phyloP scores from a whole-genome alignment of 163 green algal species.

The Chlamydomonas reinhardtii region DNA sequence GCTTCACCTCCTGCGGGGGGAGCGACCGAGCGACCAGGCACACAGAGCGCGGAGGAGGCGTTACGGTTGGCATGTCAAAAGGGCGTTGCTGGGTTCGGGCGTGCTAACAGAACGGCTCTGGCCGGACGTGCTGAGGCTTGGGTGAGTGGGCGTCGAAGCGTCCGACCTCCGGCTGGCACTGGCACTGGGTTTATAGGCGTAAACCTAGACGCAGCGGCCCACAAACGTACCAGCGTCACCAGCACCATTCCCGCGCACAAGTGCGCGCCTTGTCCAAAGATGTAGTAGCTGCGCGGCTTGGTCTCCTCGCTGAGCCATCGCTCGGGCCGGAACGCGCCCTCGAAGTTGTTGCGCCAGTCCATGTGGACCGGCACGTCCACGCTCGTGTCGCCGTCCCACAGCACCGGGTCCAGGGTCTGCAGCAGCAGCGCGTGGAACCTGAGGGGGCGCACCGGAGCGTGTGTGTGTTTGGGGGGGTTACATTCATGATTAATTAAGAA shows the following conservation, averaged over 20 bases:
- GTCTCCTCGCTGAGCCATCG: conserved; percentile 28
- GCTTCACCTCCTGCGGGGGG: conserved; percentile 31
- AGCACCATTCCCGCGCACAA: conserved; percentile 5
- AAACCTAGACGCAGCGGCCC: no score
- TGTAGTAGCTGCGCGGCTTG: neutral
- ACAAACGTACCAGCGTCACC: neutral
- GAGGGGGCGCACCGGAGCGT: no score
- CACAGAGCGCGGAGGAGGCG: no score
- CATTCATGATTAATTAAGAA: no score
- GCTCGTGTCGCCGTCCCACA: conserved; percentile 47
- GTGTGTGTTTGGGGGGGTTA: neutral
- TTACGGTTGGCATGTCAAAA: no score
- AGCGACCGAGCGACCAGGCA: no score
- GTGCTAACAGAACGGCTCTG: no score
- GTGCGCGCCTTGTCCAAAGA: conserved; percentile 29
- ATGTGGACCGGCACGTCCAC: conserved; percentile 45
- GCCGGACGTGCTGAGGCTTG: no score
- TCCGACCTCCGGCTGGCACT: no score
- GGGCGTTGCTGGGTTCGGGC: no score
- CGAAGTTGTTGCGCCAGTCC: conserved; percentile 53
- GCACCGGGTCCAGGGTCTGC: conserved; percentile 49
- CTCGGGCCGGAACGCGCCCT: conserved; percentile 40
- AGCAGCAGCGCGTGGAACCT: conserved; percentile 15
- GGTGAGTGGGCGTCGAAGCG: no score
- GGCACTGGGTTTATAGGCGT: no score